These are phyloP conservation scores for Mycena pura DNA, from an alignment of 768 basidiomycete species.

Conservation along the genomic window DNA sequence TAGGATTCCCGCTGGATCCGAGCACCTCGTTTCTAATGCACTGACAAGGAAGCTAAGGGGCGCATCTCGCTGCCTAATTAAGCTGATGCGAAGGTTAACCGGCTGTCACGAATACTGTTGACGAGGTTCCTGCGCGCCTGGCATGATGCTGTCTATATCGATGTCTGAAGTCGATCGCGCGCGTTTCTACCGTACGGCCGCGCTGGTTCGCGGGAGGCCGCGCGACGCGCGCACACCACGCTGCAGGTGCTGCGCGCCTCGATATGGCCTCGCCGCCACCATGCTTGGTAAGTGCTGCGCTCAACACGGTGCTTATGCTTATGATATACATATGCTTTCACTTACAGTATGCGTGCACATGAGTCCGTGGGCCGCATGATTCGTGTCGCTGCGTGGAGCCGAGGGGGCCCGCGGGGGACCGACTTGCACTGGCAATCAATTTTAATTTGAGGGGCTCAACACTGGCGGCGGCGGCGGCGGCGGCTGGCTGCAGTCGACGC, in stretches of 20 bases:
- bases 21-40: not conserved
- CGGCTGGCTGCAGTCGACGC: not conserved
- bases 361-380: not conserved
- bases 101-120: not conserved
- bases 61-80: conserved; percentile 4
- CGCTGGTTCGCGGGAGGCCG: conserved; percentile 8
- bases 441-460: no score
- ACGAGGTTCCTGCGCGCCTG: conserved; percentile 4
- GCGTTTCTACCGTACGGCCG: not conserved
- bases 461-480: no score
- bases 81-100: conserved; percentile 5
- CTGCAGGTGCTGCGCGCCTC: not conserved
- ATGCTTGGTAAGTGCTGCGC: conserved; percentile 1
- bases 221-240: not conserved
- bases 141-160: not conserved
- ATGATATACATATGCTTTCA: not conserved
- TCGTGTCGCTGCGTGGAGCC: not conserved
- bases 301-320: conserved; percentile 13
- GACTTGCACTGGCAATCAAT: no score
- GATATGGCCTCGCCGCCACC: not conserved
- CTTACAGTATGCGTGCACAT: not conserved
- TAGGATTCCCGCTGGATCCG: conserved; percentile 7
- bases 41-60: conserved; percentile 5
- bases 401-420: no score
- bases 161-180: not conserved